phyloP scores from a whole-genome alignment of 2,329 filamentous ascomycete genomes.

The Xylariaceae sp. region DNA sequence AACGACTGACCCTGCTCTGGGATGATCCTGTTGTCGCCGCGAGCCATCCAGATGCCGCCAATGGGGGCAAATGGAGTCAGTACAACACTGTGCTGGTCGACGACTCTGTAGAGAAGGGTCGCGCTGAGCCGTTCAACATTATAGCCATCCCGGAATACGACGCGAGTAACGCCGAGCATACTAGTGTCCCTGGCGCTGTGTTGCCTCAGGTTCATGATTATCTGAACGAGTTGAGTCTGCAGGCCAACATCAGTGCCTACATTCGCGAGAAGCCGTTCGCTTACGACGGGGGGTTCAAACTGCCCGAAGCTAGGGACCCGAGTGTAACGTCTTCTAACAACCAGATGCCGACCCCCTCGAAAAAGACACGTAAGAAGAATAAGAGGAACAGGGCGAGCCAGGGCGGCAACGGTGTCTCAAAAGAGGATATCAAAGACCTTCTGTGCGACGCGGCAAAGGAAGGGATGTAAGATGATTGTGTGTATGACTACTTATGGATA shows the following conservation, averaged over 20 bases:
- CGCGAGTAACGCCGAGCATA: slow-evolving; percentile 40
- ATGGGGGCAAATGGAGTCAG: slow-evolving; percentile 65
- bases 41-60: slow-evolving; percentile 42
- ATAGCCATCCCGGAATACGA: slow-evolving; percentile 77
- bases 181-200: slow-evolving; percentile 33
- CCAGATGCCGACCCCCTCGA: no score
- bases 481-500: no score
- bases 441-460: no score
- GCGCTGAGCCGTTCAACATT: slow-evolving; percentile 79
- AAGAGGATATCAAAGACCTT: no score
- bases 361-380: no score
- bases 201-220: slow-evolving; percentile 62
- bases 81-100: slow-evolving; percentile 88
- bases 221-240: slow-evolving; percentile 51
- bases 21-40: slow-evolving; percentile 40
- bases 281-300: slow-evolving; percentile 29
- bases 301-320: not conserved
- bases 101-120: slow-evolving; percentile 77
- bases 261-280: slow-evolving; percentile 52
- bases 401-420: no score
- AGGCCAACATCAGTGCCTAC: slow-evolving; percentile 61
- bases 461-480: no score
- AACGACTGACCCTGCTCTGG: slow-evolving; percentile 77
- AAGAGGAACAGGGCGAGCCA: no score
- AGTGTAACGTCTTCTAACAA: no score